A percentile compares a stretch with the other conserved stretches of the same genome.
These are phyloP conservation scores for Silene uniflora DNA, from an alignment of 148 eudicot genomes.

Conservation along the genomic window DNA sequence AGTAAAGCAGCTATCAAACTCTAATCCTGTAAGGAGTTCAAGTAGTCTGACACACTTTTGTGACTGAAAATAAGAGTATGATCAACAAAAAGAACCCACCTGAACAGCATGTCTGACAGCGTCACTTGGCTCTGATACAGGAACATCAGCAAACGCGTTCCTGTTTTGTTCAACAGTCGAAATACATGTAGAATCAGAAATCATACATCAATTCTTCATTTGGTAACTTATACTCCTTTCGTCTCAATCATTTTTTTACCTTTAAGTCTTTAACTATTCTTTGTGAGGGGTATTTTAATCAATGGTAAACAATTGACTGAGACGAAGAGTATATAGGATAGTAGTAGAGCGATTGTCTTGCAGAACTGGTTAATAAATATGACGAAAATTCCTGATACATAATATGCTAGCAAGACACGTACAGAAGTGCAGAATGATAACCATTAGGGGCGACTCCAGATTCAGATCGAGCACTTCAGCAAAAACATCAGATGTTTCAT, in stretches of 20 bases:
- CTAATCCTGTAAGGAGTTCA: no score
- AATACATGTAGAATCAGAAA: background rate
- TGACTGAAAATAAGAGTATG: background rate
- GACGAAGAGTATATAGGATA: background rate
- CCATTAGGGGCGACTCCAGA: background rate
- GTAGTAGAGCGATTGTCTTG: background rate
- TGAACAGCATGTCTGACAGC: constrained; percentile 63
- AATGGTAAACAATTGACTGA: no score
- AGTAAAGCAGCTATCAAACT: no score
- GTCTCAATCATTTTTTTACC: no score
- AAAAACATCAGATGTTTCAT: no score
- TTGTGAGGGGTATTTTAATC: no score
- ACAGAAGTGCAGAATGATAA: no score
- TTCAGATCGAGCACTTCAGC: background rate
- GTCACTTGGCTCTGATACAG: constrained; percentile 55
- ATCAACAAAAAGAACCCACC: constrained; percentile 40
- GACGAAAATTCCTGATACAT: no score
- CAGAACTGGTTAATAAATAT: background rate
- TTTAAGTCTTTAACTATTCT: no score
- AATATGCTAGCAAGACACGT: no score
- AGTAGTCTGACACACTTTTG: background rate
- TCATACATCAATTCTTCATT: background rate
- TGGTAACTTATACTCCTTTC: no score
- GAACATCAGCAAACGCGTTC: constrained; percentile 82
- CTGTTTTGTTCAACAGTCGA: constrained; percentile 28